These are phyloP conservation scores for Caryopteris hybrid DNA, from an alignment of 305 asterid genomes.

Conservation along the genomic window DNA sequence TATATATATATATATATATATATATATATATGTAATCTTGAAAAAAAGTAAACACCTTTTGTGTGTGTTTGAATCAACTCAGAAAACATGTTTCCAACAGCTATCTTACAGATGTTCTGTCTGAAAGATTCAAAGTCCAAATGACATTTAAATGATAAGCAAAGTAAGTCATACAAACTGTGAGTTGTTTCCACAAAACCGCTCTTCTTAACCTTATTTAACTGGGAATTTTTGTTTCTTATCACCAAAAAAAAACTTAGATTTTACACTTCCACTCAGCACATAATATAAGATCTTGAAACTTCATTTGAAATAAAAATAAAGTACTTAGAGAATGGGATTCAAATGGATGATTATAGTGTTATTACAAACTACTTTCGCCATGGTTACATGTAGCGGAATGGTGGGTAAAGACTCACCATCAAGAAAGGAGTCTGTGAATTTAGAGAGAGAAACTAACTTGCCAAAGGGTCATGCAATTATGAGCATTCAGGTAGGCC, in stretches of 20 bases:
- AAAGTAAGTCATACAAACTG: constrained; percentile 42
- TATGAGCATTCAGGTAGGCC: constrained; percentile 34
- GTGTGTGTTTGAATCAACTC: not conserved
- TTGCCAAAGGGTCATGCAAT: constrained; percentile 19
- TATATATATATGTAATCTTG: too few relatives aligned
- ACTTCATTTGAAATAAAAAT: not conserved
- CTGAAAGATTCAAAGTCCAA: not conserved
- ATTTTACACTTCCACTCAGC: not conserved
- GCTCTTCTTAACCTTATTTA: constrained; percentile 17
- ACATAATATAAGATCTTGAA: not conserved
- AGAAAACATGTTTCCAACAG: not conserved
- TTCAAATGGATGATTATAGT: constrained; percentile 19
- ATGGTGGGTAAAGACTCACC: constrained; percentile 17
- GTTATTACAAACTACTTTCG: constrained; percentile 11
- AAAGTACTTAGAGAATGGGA: constrained; percentile 20
- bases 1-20: too few relatives aligned
- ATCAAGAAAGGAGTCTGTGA: constrained; percentile 3
- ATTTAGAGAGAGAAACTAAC: not conserved
- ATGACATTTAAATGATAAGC: constrained; percentile 31
- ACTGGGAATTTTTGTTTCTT: not conserved
- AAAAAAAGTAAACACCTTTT: not conserved
- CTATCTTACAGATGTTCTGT: not conserved
- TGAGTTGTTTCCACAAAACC: constrained; percentile 5
- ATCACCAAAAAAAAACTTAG: too few relatives aligned
- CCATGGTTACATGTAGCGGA: not conserved